A percentile compares a stretch with the other conserved stretches of the same genome.
These are phyloP conservation scores for Nakaseomyces delphensis DNA, from an alignment of 1,139 yeast species.

Conservation along the genomic window DNA sequence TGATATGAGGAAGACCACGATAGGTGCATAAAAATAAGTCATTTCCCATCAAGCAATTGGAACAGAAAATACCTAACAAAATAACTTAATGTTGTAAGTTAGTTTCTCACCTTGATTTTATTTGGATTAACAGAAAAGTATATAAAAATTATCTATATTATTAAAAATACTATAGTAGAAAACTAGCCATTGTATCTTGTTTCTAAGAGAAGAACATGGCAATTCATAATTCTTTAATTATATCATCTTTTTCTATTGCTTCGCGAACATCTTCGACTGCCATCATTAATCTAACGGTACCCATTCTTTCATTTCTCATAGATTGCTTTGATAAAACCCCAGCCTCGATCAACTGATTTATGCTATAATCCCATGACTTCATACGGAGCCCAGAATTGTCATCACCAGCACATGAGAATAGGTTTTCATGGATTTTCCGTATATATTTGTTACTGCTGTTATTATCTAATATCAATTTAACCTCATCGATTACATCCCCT, in stretches of 20 bases:
- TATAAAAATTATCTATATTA: no score
- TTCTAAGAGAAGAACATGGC: no score
- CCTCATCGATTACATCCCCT: constrained; percentile 74
- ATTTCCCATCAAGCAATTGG: no score
- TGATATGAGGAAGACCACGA: neutral
- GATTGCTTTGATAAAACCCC: constrained; percentile 68
- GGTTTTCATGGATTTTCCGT: constrained; percentile 24
- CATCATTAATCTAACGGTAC: constrained; percentile 53
- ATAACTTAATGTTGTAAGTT: no score
- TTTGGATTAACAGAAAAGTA: no score
- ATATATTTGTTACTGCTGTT: constrained; percentile 30
- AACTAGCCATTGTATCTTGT: no score
- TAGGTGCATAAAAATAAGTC: no score
- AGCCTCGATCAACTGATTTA: constrained; percentile 61
- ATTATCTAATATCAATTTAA: constrained; percentile 41
- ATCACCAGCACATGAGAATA: constrained; percentile 20
- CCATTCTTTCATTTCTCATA: constrained; percentile 57
- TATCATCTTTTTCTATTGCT: constrained; percentile 49
- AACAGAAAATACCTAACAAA: no score
- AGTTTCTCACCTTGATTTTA: no score
- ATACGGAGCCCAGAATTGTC: constrained; percentile 26
- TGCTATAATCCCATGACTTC: constrained; percentile 31
- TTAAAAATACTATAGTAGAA: no score
- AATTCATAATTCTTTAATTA: constrained; percentile 18
- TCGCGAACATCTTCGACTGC: constrained; percentile 61